Evolutionary conservation across 495 filamentous ascomycete species (phyloP), one percentile per base, ranked within the genome.

Genomic region (Talaromyces proteolyticus): DNA sequence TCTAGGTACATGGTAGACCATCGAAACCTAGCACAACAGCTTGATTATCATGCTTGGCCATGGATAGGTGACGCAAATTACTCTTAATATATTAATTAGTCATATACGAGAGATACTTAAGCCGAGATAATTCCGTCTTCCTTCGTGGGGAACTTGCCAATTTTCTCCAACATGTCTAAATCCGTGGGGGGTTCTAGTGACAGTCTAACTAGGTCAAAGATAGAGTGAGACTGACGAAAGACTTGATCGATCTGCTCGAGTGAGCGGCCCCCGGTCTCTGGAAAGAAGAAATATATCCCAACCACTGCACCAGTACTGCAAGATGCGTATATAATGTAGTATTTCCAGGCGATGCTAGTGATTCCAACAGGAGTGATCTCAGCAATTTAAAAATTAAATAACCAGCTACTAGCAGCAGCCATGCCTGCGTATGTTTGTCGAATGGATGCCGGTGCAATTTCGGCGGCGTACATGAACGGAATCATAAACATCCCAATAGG

Each of bases 401-500:
- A 54, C 44, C 51, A 61, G 47, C 54, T 56, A 37, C 47, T 39
- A 12, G 55, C 68, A 1, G 81, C 82, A 3, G 74, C 74, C 3
- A 86, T 62, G 2, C 81, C 84, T 49, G 82, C 85, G 7, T 79
- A 75, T 5, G 78, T 77, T 0, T 79, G 80, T 1, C 83, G 72
- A 51, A 81, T 82, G 7, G 75, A 67, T 17, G 84, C 61, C 14
- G 79, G 80, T 2, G 81, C 77, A 48, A 85, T 78, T 58, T 85
- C 81, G 46, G 77, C 80, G 10, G 76, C 71, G 55, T 85, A 86
- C 18, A 85, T 66, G 76, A 66, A 81, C 24, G 76, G 75, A 70
- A 84, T 82, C 24, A 80, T 77, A 19, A 85, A 72, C 70, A 82
- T 81, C n/a, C 82, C 83, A 42, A 86, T 65, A 0, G 81, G 80